These are phyloP conservation scores for Rhodotorula sp. DNA, from an alignment of 1,284 basidiomycete genomes.

Conservation along the genomic window DNA sequence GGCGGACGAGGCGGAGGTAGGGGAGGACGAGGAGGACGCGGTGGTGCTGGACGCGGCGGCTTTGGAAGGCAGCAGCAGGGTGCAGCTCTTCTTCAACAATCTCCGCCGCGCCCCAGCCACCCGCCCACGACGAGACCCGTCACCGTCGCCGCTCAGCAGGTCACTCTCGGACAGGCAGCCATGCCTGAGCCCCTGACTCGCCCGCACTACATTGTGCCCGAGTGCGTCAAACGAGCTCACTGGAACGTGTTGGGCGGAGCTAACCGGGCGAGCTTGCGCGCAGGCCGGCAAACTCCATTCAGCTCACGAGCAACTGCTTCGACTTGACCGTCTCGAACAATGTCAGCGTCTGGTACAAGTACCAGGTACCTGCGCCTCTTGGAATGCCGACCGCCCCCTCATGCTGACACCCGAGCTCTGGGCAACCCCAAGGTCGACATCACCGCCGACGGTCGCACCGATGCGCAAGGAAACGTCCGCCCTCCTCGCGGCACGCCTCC, in stretches of 20 bases:
- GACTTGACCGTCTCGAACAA: neutral
- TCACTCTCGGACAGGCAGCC: neutral
- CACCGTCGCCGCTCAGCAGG: neutral
- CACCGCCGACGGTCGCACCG: neutral
- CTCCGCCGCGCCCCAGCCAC: no score
- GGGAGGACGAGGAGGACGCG: neutral
- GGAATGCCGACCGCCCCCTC: fast-evolving
- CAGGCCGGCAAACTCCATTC: neutral
- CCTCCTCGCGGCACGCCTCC: conserved; percentile 5
- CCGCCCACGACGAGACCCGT: no score
- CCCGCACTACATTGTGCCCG: neutral
- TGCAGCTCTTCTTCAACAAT: neutral
- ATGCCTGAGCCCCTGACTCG: no score
- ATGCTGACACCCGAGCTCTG: neutral
- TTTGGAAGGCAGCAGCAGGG: neutral
- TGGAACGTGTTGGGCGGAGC: neutral
- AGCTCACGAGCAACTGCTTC: conserved; percentile 7
- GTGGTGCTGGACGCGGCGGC: neutral
- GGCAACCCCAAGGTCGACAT: conserved; percentile 14
- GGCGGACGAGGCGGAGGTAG: neutral
- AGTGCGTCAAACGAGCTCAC: neutral
- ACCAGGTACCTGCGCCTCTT: conserved; percentile 15
- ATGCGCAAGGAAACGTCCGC: neutral
- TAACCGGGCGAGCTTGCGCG: neutral
- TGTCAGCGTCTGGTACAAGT: conserved; percentile 13